phyloP scores from a whole-genome alignment of 768 basidiomycete species.

The Hygrocybe punicea region DNA sequence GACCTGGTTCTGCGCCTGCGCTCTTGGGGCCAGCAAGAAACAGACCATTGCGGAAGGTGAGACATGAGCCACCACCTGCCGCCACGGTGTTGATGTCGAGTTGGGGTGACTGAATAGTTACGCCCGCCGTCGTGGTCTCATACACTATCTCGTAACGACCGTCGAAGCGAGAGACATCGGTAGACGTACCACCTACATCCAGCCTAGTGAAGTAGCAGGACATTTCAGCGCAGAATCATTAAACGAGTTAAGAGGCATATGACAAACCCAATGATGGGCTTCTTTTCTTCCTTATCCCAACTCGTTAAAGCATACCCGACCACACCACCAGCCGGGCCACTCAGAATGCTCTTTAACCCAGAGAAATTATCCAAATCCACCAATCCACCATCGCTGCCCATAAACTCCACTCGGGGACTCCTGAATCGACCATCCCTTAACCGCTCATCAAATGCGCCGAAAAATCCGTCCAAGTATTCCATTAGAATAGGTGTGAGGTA shows the following conservation, averaged over 20 bases:
- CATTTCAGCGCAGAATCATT: too few species aligned
- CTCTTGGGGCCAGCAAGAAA: constrained; percentile 91
- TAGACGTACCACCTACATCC: constrained; percentile 94
- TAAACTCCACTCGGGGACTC: constrained; percentile 84
- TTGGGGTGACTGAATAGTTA: constrained; percentile 88
- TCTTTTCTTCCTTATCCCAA: constrained; percentile 70
- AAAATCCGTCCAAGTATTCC: constrained; percentile 88
- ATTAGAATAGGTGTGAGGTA: constrained; percentile 88
- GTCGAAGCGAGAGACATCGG: constrained; percentile 90
- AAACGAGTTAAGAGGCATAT: neutral
- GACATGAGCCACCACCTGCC: constrained; percentile 88
- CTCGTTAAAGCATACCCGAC: constrained; percentile 93
- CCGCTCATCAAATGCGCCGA: constrained; percentile 77
- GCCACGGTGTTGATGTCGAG: constrained; percentile 96
- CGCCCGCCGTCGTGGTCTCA: constrained; percentile 93
- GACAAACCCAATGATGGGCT: constrained; percentile 80
- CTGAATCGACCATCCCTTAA: constrained; percentile 55
- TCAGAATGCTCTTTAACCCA: constrained; percentile 88
- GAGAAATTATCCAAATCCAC: constrained; percentile 81
- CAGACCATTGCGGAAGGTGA: constrained; percentile 85
- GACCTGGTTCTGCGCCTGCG: constrained; percentile 91
- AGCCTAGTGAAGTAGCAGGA: constrained; percentile 43
- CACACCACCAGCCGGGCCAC: constrained; percentile 92
- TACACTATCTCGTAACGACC: constrained; percentile 91
- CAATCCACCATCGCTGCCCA: constrained; percentile 90